A percentile compares a stretch with the other conserved stretches of the same genome.
Evolutionary conservation across 352 stramenopile genomes (phyloP).

Genomic region (Blastocystis sp.): DNA sequence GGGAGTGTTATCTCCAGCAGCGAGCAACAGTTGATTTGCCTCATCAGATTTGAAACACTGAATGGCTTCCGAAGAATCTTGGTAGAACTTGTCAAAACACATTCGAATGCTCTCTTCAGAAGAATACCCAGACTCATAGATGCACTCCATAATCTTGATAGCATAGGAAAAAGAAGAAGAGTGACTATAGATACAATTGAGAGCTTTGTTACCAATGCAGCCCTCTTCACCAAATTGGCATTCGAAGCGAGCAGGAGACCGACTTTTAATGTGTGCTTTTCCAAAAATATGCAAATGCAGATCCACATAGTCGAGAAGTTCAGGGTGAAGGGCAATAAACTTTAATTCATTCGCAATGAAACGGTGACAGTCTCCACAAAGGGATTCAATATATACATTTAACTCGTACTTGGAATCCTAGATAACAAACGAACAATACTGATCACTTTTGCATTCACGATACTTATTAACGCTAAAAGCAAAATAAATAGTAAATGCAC

Average conservation of each 20-base stretch:
- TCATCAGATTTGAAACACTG: background rate
- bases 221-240: constrained; percentile 32
- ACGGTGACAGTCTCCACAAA: constrained; percentile 30
- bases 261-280: background rate
- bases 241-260: background rate
- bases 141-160: constrained; percentile 21
- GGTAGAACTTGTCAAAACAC: constrained; percentile 20
- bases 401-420: background rate
- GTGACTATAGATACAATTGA: constrained; percentile 26
- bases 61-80: background rate
- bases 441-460: background rate
- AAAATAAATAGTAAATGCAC: background rate
- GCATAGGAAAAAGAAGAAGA: background rate
- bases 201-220: background rate
- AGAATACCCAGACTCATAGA: background rate
- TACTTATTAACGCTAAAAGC: background rate
- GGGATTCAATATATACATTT: constrained; percentile 46
- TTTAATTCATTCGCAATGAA: constrained; percentile 41
- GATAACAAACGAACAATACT: background rate
- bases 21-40: background rate
- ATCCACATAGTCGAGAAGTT: constrained; percentile 12
- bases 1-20: constrained; percentile 3
- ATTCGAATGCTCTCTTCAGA: background rate
- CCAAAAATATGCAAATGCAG: constrained; percentile 27
- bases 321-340: constrained; percentile 28